A percentile compares a stretch with the other conserved stretches of the same genome.
Evolutionary conservation across 805 yeast species (phyloP).

Genomic region (Blastobotrys muscicola): DNA sequence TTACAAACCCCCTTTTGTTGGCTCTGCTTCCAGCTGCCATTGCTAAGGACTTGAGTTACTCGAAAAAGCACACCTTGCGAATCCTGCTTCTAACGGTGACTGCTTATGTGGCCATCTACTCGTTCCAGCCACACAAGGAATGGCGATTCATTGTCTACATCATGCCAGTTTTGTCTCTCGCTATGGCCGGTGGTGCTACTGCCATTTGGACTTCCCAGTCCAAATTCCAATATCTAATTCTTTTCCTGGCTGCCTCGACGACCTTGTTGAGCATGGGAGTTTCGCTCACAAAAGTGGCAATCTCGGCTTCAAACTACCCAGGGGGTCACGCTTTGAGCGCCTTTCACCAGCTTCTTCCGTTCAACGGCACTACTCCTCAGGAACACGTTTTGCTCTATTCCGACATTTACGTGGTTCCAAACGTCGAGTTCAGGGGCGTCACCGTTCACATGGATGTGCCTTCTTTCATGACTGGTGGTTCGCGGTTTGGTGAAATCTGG

Average conservation of each 20-base stretch:
- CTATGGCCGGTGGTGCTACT: constrained; percentile 53
- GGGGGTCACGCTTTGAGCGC: constrained; percentile 67
- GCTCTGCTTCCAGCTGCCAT: constrained; percentile 36
- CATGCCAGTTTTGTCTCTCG: constrained; percentile 55
- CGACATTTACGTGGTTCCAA: constrained; percentile 17
- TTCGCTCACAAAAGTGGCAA: constrained; percentile 45
- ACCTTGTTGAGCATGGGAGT: constrained; percentile 30
- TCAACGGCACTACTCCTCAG: no score
- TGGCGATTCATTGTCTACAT: constrained; percentile 82
- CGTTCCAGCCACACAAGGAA: constrained; percentile 86
- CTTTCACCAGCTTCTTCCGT: constrained; percentile 36
- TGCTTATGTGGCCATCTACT: constrained; percentile 51
- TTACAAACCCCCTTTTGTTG: constrained; percentile 27
- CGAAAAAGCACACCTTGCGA: constrained; percentile 27
- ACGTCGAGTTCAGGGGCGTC: constrained; percentile 5
- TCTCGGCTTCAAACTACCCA: constrained; percentile 75
- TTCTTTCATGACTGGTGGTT: constrained; percentile 81
- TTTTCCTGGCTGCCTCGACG: constrained; percentile 21
- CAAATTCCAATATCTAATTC: constrained; percentile 9
- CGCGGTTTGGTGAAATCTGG: constrained; percentile 57
- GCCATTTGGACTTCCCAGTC: constrained; percentile 27
- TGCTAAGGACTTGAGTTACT: constrained; percentile 27
- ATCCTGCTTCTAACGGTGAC: constrained; percentile 43
- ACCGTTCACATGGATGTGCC: constrained; percentile 66
- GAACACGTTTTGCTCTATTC: no score